Percentiles rank a stretch among this genome's conserved stretches.
These are phyloP conservation scores for Penicillium mononematosum DNA, from an alignment of 495 filamentous ascomycete genomes.

Conservation along the genomic window DNA sequence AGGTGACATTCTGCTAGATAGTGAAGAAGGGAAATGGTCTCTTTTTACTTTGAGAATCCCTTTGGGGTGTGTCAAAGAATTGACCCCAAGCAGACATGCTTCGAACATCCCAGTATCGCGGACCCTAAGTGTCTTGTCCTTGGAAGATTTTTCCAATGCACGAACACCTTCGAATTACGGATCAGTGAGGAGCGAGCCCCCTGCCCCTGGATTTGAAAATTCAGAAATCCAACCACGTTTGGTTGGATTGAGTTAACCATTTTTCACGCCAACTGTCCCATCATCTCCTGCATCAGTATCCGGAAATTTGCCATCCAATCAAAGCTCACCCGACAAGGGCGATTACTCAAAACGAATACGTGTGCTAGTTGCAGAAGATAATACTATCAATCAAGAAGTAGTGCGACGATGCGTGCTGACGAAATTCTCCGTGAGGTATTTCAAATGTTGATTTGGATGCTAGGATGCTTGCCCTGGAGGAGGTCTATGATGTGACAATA, in stretches of 20 bases:
- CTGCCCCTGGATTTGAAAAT: conserved; percentile 30
- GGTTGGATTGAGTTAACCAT: conserved; percentile 80
- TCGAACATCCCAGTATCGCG: conserved; percentile 28
- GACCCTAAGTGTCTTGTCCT: conserved; percentile 29
- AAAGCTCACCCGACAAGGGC: conserved; percentile 46
- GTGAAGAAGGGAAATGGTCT: conserved; percentile 70
- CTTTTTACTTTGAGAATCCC: conserved; percentile 79
- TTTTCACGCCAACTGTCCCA: conserved; percentile 65
- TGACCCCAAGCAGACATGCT: conserved; percentile 49
- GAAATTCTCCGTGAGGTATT: too few relatives aligned
- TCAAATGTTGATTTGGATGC: too few relatives aligned
- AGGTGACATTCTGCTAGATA: conserved; percentile 69
- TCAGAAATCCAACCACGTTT: conserved; percentile 66
- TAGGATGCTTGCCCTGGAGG: too few relatives aligned
- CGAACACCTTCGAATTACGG: conserved; percentile 27
- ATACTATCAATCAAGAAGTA: too few relatives aligned
- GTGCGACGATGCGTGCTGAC: too few relatives aligned
- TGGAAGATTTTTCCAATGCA: conserved; percentile 33
- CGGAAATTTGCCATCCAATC: conserved; percentile 39
- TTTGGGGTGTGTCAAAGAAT: conserved; percentile 69
- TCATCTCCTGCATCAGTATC: conserved; percentile 20
- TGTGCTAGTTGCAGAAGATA: conserved; percentile 83
- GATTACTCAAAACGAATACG: conserved; percentile 56
- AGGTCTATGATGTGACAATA: too few relatives aligned
- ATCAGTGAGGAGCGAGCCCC: conserved; percentile 22